phyloP scores from a whole-genome alignment of 208 protist genomes.

The Crithidia thermophila region DNA sequence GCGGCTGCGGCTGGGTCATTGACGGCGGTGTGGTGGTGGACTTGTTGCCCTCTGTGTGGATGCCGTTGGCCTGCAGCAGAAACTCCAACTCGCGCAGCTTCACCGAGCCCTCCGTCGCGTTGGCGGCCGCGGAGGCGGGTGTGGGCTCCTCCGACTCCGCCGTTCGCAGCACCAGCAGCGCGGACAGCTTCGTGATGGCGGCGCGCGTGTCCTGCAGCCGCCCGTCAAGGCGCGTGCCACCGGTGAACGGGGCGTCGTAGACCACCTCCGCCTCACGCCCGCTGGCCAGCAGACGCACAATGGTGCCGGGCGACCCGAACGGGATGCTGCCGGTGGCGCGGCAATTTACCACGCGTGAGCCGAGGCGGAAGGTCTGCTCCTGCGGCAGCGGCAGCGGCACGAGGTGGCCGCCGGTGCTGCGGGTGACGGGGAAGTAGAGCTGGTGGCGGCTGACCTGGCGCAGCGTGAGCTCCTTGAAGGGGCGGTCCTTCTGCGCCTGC shows the following conservation, averaged over 20 bases:
- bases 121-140: constrained; percentile 2
- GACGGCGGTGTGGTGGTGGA: constrained; percentile 9
- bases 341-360: constrained; percentile 88
- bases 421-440: constrained; percentile 83
- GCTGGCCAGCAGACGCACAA: constrained; percentile 82
- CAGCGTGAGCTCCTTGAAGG: constrained; percentile 45
- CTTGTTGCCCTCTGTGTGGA: constrained; percentile 9
- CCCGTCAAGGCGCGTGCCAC: constrained; percentile 75
- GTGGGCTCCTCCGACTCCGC: constrained; percentile 12
- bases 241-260: constrained; percentile 86
- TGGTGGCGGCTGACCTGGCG: constrained; percentile 53
- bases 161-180: constrained; percentile 67
- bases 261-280: constrained; percentile 86
- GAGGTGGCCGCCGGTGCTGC: constrained; percentile 63
- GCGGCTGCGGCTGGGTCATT: background rate
- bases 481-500: constrained; percentile 33
- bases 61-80: constrained; percentile 35
- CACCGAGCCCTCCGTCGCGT: constrained; percentile 17
- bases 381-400: constrained; percentile 74
- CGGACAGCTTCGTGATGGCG: constrained; percentile 66
- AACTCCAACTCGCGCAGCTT: constrained; percentile 38
- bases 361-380: constrained; percentile 72
- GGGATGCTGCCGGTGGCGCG: constrained; percentile 71
- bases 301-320: constrained; percentile 80
- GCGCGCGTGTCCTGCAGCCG: constrained; percentile 69